Percentiles rank a stretch among this genome's conserved stretches.
Evolutionary conservation across 2,329 filamentous ascomycete species (phyloP).

Genomic region (Beauveria pseudobassiana): DNA sequence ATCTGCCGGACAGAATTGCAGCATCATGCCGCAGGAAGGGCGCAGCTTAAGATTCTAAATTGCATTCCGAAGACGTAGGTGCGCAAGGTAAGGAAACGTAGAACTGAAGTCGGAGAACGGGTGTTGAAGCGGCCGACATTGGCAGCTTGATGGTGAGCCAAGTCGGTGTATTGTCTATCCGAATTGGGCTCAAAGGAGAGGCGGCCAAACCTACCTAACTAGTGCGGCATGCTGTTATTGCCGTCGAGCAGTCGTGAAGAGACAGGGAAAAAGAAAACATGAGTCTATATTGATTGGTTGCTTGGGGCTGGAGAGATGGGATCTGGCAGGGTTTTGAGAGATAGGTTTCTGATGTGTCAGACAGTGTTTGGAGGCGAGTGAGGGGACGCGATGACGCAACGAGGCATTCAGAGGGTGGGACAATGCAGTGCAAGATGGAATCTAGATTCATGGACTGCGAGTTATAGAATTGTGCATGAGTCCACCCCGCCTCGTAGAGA

Average conservation of each 20-base stretch:
- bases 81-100: too few species aligned
- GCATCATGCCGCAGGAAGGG: too few species aligned
- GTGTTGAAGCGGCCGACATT: not conserved
- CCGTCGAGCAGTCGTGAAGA: not conserved
- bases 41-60: too few species aligned
- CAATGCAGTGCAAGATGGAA: not conserved
- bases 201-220: too few species aligned
- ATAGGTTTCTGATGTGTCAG: not conserved
- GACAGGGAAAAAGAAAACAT: not conserved
- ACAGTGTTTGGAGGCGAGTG: not conserved
- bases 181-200: too few species aligned
- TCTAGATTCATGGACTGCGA: not conserved
- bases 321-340: not conserved
- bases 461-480: not conserved
- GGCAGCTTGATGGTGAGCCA: not conserved
- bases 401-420: not conserved
- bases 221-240: not conserved
- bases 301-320: not conserved
- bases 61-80: too few species aligned
- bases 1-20: too few species aligned
- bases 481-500: not conserved
- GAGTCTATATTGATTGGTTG: too few species aligned
- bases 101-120: not conserved
- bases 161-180: too few species aligned
- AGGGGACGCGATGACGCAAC: not conserved